Conservation (phyloP, 2,329 filamentous ascomycete genomes). For the Pestalotiopsis sp. region DNA sequence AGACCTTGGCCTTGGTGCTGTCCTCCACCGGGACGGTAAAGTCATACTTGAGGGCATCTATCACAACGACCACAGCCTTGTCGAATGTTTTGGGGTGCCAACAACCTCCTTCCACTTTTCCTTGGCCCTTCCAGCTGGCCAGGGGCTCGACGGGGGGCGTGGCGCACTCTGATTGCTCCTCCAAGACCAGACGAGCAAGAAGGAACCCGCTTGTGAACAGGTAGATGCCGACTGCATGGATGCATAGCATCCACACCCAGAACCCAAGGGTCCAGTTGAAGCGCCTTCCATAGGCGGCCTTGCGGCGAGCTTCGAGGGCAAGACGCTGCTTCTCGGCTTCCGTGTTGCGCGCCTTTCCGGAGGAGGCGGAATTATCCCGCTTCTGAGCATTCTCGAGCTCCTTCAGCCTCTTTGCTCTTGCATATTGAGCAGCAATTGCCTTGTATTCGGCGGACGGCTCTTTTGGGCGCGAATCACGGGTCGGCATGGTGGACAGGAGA, state of each 20-base stretch:
- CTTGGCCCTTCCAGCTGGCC: slow-evolving; percentile 39
- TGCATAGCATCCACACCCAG: slow-evolving; percentile 67
- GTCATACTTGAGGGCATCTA: slow-evolving; percentile 95
- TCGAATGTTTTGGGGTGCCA: slow-evolving; percentile 96
- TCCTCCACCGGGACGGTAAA: slow-evolving; percentile 81
- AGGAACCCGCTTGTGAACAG: slow-evolving; percentile 96
- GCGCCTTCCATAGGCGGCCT: slow-evolving; percentile 49
- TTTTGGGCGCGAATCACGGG: slow-evolving; percentile 26
- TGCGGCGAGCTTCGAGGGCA: slow-evolving; percentile 48
- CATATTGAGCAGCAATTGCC: slow-evolving; percentile 53
- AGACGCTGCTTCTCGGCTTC: slow-evolving; percentile 45
- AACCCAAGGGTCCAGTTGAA: slow-evolving; percentile 64
- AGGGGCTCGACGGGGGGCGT: slow-evolving; percentile 64
- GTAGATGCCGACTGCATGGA: slow-evolving; percentile 81
- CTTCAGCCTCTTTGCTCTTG: slow-evolving; percentile 51
- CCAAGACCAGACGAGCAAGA: slow-evolving; percentile 78
- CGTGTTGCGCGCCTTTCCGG: slow-evolving; percentile 34
- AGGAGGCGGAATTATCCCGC: slow-evolving; percentile 18
- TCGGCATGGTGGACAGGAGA: slow-evolving; percentile 24
- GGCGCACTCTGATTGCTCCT: slow-evolving; percentile 71
- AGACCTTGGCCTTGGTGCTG: slow-evolving; percentile 57
- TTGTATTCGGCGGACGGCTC: slow-evolving; percentile 45
- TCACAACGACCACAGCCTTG: slow-evolving; percentile 84
- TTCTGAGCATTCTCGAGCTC: slow-evolving; percentile 40
- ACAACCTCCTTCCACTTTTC: slow-evolving; percentile 67